Evolutionary conservation across 139 green algal species (phyloP).

Genomic region (Chlamydomonas eustigma): DNA sequence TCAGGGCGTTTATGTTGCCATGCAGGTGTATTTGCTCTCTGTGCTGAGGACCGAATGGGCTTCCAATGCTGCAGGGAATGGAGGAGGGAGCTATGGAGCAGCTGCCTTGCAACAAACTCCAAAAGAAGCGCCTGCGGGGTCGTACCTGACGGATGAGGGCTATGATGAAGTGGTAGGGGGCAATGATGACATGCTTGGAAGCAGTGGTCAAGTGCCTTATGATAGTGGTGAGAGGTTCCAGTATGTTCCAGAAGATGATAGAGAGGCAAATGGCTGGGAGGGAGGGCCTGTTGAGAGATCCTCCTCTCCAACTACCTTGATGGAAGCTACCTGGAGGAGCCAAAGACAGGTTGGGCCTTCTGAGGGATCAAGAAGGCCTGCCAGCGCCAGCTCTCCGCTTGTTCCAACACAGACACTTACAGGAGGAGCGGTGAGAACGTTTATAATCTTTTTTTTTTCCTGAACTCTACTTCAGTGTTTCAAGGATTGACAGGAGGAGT

Average conservation of each 20-base stretch:
- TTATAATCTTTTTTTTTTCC: too few species aligned
- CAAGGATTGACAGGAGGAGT: too few species aligned
- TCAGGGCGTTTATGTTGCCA: too few species aligned
- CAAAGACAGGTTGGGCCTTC: too few species aligned
- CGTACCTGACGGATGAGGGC: neutral
- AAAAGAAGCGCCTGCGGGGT: neutral
- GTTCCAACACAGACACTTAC: neutral
- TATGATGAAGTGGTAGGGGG: neutral
- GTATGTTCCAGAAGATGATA: neutral
- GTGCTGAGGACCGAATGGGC: slow-evolving; percentile 53
- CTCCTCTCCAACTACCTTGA: too few species aligned
- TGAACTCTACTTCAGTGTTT: too few species aligned
- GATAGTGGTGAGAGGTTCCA: neutral
- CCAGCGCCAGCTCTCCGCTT: neutral
- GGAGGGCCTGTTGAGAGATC: too few species aligned
- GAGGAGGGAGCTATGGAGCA: neutral
- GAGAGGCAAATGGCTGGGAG: too few species aligned
- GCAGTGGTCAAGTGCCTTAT: neutral
- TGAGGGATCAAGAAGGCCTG: too few species aligned
- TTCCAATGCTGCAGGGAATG: slow-evolving; percentile 20
- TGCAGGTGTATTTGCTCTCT: slow-evolving; percentile 44
- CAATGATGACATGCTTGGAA: neutral
- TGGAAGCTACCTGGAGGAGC: too few species aligned
- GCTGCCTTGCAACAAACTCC: neutral
- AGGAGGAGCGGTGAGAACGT: slow-evolving; percentile 16